These are phyloP conservation scores for Blastocystis sp. DNA, from an alignment of 352 stramenopile species.

Conservation along the genomic window DNA sequence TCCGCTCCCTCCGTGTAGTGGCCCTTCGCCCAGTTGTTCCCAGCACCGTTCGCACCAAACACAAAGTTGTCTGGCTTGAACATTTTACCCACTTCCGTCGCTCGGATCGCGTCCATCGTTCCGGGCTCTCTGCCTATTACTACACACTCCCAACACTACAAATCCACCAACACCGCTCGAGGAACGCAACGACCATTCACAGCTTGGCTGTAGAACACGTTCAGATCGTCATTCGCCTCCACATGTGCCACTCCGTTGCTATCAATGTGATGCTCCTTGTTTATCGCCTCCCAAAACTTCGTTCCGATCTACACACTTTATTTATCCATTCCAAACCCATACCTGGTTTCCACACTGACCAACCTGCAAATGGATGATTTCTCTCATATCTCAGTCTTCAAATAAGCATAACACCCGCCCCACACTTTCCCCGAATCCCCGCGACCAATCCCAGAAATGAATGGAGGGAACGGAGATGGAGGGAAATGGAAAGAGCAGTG, in stretches of 20 bases:
- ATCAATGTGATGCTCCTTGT: constrained; percentile 76
- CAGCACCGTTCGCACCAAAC: constrained; percentile 89
- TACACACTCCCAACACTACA: constrained; percentile 58
- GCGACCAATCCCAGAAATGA: no score
- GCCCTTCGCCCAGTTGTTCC: constrained; percentile 98
- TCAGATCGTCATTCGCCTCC: constrained; percentile 61
- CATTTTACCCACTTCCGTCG: constrained; percentile 84
- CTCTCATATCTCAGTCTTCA: no score
- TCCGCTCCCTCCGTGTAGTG: constrained; percentile 97
- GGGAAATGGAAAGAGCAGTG: no score
- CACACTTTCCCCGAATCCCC: no score
- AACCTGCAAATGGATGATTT: constrained; percentile 94
- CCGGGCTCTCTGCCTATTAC: constrained; percentile 75
- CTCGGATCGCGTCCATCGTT: constrained; percentile 94
- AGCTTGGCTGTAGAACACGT: constrained; percentile 63
- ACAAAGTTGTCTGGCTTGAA: constrained; percentile 98
- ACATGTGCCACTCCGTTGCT: constrained; percentile 74
- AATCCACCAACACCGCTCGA: constrained; percentile 77
- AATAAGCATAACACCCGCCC: no score
- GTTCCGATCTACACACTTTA: constrained; percentile 71
- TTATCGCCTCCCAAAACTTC: constrained; percentile 90
- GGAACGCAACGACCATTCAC: constrained; percentile 76
- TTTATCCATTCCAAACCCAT: neutral
- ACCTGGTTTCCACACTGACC: constrained; percentile 93
- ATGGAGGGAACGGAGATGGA: no score